A percentile compares a stretch with the other conserved stretches of the same genome.
These are phyloP conservation scores for Phytopythium cucurbitacearum DNA, from an alignment of 352 stramenopile genomes.

Conservation along the genomic window DNA sequence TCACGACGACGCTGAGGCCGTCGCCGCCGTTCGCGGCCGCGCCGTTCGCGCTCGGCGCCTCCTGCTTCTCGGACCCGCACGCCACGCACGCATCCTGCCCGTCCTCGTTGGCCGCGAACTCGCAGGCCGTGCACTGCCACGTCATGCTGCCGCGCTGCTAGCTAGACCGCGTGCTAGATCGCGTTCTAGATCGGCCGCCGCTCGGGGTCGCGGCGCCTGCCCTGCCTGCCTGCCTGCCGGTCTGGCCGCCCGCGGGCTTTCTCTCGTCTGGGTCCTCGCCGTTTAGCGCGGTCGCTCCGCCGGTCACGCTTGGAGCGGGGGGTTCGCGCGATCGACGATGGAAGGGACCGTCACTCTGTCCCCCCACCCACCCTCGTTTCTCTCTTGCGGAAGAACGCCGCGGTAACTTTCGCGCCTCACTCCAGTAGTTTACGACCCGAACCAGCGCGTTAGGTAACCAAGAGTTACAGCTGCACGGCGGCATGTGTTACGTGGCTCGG, in stretches of 20 bases:
- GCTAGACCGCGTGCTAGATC: not conserved
- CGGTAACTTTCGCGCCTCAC: no score
- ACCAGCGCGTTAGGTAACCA: not conserved
- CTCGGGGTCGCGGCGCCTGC: not conserved
- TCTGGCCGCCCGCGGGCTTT: not conserved
- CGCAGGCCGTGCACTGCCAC: slow-evolving; percentile 57
- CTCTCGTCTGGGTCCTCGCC: not conserved
- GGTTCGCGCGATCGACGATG: slow-evolving; percentile 7
- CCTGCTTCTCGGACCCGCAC: slow-evolving; percentile 42
- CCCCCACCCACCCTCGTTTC: not conserved
- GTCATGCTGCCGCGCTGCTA: slow-evolving; percentile 23
- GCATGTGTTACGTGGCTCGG: no score
- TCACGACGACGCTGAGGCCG: slow-evolving; percentile 46
- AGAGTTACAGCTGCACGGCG: not conserved
- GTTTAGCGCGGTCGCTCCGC: no score
- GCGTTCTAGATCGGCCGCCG: not conserved
- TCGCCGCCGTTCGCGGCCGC: not conserved
- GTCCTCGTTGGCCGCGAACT: slow-evolving; percentile 64
- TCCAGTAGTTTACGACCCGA: no score
- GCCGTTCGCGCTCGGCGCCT: slow-evolving; percentile 5
- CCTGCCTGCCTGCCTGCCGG: not conserved
- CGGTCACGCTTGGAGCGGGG: no score
- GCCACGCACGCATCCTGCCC: slow-evolving; percentile 50
- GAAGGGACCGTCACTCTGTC: slow-evolving; percentile 4
- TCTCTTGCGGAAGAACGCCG: not conserved